Conservation (phyloP, 805 yeast species). For the Ogataea neopini region DNA sequence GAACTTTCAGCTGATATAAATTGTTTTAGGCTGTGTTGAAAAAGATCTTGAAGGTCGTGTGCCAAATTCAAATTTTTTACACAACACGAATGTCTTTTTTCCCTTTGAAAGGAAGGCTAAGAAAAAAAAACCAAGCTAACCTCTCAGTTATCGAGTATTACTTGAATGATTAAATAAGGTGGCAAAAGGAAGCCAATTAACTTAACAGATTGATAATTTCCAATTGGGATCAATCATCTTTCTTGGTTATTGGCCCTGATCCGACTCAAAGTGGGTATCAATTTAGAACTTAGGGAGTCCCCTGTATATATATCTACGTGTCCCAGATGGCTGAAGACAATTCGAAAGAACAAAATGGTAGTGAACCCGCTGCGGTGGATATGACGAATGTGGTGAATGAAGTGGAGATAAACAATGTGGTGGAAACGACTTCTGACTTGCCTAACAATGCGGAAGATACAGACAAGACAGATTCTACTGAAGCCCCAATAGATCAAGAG, state of each 20-base stretch:
- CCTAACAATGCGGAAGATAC: too few species aligned
- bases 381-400: too few species aligned
- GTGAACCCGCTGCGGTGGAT: too few species aligned
- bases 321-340: conserved; percentile 6
- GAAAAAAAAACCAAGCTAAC: too few species aligned
- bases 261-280: neutral
- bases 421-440: neutral
- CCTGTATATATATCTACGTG: conserved; percentile 6
- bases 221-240: neutral
- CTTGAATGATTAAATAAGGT: neutral
- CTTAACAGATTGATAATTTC: neutral
- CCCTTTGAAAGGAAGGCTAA: neutral
- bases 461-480: neutral
- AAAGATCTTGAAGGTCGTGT: neutral
- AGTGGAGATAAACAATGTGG: neutral
- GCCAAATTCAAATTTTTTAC: neutral
- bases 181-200: too few species aligned
- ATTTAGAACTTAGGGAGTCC: neutral
- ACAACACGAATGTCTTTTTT: neutral
- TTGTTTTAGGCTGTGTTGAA: conserved; percentile 1
- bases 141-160: neutral
- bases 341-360: neutral
- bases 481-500: neutral
- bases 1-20: too few species aligned
- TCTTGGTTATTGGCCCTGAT: neutral